These are phyloP conservation scores for Hanseniaspora mollemarum DNA, from an alignment of 805 yeast genomes.

Conservation along the genomic window DNA sequence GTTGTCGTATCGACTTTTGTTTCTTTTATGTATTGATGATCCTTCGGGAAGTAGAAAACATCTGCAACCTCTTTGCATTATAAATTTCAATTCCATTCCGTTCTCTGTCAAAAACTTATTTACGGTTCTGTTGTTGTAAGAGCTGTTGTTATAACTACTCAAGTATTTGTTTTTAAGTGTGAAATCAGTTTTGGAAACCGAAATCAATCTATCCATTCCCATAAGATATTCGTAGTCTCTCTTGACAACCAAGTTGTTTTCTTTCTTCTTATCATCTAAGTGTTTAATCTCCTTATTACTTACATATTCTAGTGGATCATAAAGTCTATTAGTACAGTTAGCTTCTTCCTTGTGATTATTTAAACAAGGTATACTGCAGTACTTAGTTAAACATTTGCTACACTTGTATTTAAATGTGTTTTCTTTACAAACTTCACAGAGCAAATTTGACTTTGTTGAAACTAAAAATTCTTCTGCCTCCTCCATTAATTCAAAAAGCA, in stretches of 20 bases:
- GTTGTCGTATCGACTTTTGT: conserved; percentile 62
- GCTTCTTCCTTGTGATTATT: conserved; percentile 52
- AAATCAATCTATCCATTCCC: conserved; percentile 46
- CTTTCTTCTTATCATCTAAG: conserved; percentile 29
- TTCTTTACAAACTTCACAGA: conserved; percentile 39
- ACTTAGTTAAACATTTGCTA: conserved; percentile 57
- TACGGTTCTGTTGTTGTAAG: conserved; percentile 22
- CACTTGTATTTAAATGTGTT: conserved; percentile 54
- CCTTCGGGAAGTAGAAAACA: conserved; percentile 57
- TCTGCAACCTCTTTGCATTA: conserved; percentile 52
- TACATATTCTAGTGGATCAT: conserved; percentile 49
- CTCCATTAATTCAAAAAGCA: background rate
- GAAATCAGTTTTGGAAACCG: conserved; percentile 46
- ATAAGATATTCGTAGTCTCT: conserved; percentile 73
- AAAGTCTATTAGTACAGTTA: conserved; percentile 52
- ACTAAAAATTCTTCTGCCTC: background rate
- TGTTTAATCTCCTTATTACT: conserved; percentile 20
- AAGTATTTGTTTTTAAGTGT: conserved; percentile 36
- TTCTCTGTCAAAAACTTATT: conserved; percentile 18
- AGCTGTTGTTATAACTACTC: conserved; percentile 15
- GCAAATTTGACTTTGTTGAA: background rate
- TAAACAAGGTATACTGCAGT: conserved; percentile 66
- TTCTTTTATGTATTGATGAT: conserved; percentile 53
- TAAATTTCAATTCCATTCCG: conserved; percentile 20
- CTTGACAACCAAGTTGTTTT: conserved; percentile 37